These are phyloP conservation scores for Claviceps spartinae DNA, from an alignment of 2,329 filamentous ascomycete species.

Conservation along the genomic window DNA sequence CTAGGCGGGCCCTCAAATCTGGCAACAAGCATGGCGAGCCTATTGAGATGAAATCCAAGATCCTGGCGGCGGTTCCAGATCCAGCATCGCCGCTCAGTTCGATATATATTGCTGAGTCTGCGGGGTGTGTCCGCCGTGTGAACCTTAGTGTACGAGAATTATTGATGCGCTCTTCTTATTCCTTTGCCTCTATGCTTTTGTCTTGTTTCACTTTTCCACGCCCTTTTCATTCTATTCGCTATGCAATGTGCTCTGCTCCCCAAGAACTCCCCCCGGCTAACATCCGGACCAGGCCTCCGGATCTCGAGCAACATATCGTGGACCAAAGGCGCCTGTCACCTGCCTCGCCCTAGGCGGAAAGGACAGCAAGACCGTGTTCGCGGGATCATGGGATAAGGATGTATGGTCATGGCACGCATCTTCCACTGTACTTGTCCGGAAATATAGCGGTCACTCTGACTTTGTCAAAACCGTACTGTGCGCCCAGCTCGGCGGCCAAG, in stretches of 20 bases:
- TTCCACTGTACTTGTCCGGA: conserved; percentile 38
- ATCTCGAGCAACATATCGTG: conserved; percentile 41
- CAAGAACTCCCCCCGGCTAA: neutral
- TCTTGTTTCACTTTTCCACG: neutral
- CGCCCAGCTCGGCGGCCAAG: conserved; percentile 43
- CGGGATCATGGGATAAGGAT: conserved; percentile 87
- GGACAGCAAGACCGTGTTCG: conserved; percentile 51
- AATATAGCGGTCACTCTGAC: conserved; percentile 67
- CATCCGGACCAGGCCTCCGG: conserved; percentile 17
- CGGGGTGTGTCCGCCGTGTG: conserved; percentile 64
- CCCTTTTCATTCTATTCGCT: neutral
- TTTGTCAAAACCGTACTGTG: conserved; percentile 77
- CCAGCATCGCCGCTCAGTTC: conserved; percentile 42
- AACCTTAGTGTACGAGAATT: conserved; percentile 5
- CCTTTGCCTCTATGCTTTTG: no score
- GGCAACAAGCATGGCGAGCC: conserved; percentile 72
- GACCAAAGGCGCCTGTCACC: conserved; percentile 68
- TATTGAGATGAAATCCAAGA: conserved; percentile 69
- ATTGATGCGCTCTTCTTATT: neutral
- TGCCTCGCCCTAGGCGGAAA: conserved; percentile 54
- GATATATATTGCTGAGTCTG: conserved; percentile 75
- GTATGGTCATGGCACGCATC: conserved; percentile 73
- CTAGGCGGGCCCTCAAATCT: conserved; percentile 55
- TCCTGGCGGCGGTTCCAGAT: conserved; percentile 61
- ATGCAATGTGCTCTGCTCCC: neutral